These are phyloP conservation scores for Cryptosporidium viatorum DNA, from an alignment of 169 alveolate species.

Conservation along the genomic window DNA sequence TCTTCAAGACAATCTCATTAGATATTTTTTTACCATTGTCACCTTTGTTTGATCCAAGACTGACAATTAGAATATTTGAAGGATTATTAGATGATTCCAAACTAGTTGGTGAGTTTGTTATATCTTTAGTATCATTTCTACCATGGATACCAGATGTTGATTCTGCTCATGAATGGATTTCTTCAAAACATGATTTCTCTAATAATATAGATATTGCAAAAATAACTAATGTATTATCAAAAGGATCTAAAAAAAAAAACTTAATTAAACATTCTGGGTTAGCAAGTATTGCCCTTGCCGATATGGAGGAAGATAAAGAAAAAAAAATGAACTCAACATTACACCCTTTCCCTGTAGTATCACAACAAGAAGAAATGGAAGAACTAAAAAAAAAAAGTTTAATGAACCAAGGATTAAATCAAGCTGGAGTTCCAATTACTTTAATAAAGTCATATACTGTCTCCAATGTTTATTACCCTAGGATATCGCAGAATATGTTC, in stretches of 20 bases:
- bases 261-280: conserved; percentile 54
- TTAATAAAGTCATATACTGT: conserved; percentile 80
- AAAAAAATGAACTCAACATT: neutral
- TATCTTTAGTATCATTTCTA: conserved; percentile 82
- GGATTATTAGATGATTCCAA: conserved; percentile 80
- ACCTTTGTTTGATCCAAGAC: conserved; percentile 88
- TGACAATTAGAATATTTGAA: conserved; percentile 84
- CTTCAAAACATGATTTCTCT: conserved; percentile 83
- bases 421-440: conserved; percentile 83
- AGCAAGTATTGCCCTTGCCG: conserved; percentile 74
- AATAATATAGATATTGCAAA: conserved; percentile 81
- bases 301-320: conserved; percentile 54
- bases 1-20: conserved; percentile 83
- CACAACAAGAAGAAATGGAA: conserved; percentile 70
- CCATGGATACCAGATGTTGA: conserved; percentile 85
- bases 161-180: conserved; percentile 80
- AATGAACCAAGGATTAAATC: conserved; percentile 63
- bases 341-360: conserved; percentile 44
- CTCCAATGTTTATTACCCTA: conserved; percentile 80
- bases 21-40: conserved; percentile 87
- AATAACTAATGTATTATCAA: conserved; percentile 76
- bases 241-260: conserved; percentile 30
- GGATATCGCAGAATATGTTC: conserved; percentile 80
- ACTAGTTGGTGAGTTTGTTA: conserved; percentile 83
- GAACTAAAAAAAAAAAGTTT: conserved; percentile 59